phyloP scores from a whole-genome alignment of 2,329 filamentous ascomycete species.

The Talaromyces sp. region DNA sequence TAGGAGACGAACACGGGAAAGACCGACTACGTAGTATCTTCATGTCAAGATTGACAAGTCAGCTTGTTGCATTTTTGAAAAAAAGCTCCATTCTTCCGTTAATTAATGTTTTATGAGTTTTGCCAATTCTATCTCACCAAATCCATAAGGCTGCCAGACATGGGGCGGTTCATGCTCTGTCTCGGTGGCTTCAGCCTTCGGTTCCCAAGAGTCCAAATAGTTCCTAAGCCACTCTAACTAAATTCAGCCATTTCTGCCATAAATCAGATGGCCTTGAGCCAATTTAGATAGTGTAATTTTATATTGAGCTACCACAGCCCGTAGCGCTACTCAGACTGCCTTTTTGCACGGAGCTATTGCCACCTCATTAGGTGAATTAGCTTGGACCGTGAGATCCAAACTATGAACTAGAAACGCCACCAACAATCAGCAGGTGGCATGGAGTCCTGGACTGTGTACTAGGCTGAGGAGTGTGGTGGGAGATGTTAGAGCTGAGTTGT shows the following conservation, averaged over 20 bases:
- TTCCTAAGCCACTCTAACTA: neutral
- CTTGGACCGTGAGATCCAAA: neutral
- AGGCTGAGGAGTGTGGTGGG: neutral
- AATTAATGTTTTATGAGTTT: neutral
- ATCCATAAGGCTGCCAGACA: neutral
- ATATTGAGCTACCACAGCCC: neutral
- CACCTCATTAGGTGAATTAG: neutral
- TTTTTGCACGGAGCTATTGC: neutral
- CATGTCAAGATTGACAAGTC: neutral
- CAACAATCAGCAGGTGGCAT: neutral
- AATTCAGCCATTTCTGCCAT: neutral
- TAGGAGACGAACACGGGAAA: neutral
- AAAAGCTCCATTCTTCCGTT: neutral
- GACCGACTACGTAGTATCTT: neutral
- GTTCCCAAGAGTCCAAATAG: neutral
- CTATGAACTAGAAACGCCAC: neutral
- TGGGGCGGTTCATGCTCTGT: neutral
- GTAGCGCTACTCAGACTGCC: neutral
- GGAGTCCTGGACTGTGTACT: too few relatives aligned
- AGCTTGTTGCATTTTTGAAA: neutral
- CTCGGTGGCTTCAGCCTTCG: neutral
- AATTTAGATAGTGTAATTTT: neutral
- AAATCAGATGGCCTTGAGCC: neutral
- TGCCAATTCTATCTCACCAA: neutral
- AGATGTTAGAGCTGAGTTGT: neutral